Base-by-base conservation (phyloP, 495 filamentous ascomycete genomes). In the Trichoderma reesei region DNA sequence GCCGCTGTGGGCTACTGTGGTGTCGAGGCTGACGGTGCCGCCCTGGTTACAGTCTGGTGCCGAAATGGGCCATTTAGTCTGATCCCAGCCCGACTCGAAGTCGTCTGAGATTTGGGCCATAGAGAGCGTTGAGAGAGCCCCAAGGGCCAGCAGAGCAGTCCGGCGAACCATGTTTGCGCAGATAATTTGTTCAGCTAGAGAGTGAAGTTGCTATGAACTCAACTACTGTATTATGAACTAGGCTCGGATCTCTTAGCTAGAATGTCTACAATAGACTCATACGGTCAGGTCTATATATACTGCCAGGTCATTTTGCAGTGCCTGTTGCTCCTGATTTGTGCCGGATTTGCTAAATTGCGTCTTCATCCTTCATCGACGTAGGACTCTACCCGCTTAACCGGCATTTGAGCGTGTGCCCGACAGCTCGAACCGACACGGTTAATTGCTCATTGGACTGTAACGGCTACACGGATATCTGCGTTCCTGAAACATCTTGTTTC, bases 41-140 rank as follows among this genome's bases (percentile, higher is more conserved):
- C 82, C 82, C 69, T 83, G 81, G 73, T 71, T 83, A 72, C 82
- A 85, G 73, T 83, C 80, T 11, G 74, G 66, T 7, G 82, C 82
- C 67, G 83, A 85, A 14, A 71, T 80, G 5, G 81, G 80, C 82
- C 82, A 85, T 66, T 76, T 75, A 3, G 78, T 67, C 61, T 79
- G 62, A 67, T 83, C 77, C 79, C 75, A 83, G 41, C 82, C 82
- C 61, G 65, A 74, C 69, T 85, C 82, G 62, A 85, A 85, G 67
- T 73, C 73, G 37, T 80, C 78, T n/a, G 77, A 73, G 67, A 84
- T 69, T 64, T 84, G 82, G 42, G 68, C 82, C 39, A 81, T 63
- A 59, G 80, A 73, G 64, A 75, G 71, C 4, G 79, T 73, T 41
- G 81, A 66, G 63, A 79, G 67, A 14, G 76, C 79, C 51, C 3